phyloP scores from a whole-genome alignment of 2,329 filamentous ascomycete species.

The Aureobasidium sp. region DNA sequence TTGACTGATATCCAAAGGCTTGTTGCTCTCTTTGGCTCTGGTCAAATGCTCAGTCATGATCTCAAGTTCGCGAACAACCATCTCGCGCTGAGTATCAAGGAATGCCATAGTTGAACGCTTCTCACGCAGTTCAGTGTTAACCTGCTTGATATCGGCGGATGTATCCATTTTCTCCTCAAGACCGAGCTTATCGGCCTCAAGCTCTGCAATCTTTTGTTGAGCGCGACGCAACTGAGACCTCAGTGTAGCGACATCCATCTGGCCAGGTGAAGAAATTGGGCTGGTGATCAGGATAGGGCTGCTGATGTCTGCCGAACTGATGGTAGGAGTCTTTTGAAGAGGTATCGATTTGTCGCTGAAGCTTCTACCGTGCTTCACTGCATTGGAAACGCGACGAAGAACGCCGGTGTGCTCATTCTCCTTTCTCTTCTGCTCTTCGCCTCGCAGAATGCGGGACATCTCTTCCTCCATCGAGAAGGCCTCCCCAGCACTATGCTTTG shows the following conservation, averaged over 20 bases:
- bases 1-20: slow-evolving; percentile 70
- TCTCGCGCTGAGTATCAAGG: slow-evolving; percentile 87
- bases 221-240: slow-evolving; percentile 72
- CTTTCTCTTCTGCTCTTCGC: slow-evolving; percentile 54
- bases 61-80: slow-evolving; percentile 87
- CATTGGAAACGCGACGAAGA: slow-evolving; percentile 83
- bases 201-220: slow-evolving; percentile 77
- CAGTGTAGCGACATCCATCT: slow-evolving; percentile 39
- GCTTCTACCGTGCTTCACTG: slow-evolving; percentile 85
- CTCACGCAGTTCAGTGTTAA: slow-evolving; percentile 82
- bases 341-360: slow-evolving; percentile 54
- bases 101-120: slow-evolving; percentile 95
- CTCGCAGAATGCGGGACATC: slow-evolving; percentile 78
- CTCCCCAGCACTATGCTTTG: slow-evolving; percentile 61
- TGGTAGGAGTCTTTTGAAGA: slow-evolving; percentile 15
- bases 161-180: slow-evolving; percentile 49
- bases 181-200: slow-evolving; percentile 68
- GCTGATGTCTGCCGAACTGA: slow-evolving; percentile 21
- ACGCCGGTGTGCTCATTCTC: slow-evolving; percentile 46
- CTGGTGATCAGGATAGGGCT: slow-evolving; percentile 57
- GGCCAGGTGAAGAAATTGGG: slow-evolving; percentile 51
- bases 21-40: slow-evolving; percentile 73
- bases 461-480: slow-evolving; percentile 96
- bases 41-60: slow-evolving; percentile 84
- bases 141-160: slow-evolving; percentile 59